Evolutionary conservation across 441 rosid species (phyloP), one percentile per base, ranked within the genome.

Genomic region (Gossypium armourianum): DNA sequence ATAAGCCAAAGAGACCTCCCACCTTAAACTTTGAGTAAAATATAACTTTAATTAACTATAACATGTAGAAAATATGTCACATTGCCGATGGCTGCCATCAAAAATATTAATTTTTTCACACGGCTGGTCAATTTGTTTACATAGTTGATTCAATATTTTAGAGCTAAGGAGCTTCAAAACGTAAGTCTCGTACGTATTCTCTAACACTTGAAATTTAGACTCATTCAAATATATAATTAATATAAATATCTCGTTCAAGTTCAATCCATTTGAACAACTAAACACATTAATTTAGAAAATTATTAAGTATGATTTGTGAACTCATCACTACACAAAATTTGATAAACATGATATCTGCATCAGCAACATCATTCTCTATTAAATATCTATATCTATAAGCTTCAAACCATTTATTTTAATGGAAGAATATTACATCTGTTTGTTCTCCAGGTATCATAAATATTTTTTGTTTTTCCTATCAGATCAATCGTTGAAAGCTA

Each of bases 1-100:
- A n/a, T 7, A 6, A 65, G 57, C 43, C 57, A 13, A 65, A 47
- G 40, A 65, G 57, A 64, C 40, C 20, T n/a, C 56, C 16, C 40
- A 64, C 32, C 69, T 64, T 64, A 45, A 64, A 21, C 20, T 45
- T 64, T 21, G 69, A 21, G 69, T 47, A 45, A 45, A 64, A 45
- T 45, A 10, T 45, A 45, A 45, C 20, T 45, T 29, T 62, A 23
- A 62, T 40, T 19, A 62, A 62, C 28, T 1, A 43, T 21, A 5
- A 2, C n/a, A 64, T 43, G 2, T n/a, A 58, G 17, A 58, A 58
- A 58, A 53, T 17, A 53, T 17, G 12, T 53, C 24, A 53, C 9
- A 17, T 53, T 53, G 12, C 5, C 24, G 24, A 53, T 53, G 58
- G 23, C 23, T 53, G 1, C 23, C 21, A 7, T 53, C 12, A 17